A percentile compares a stretch with the other conserved stretches of the same genome.
Conservation (phyloP, 2,329 filamentous ascomycete species). For the Domatiomyces globalis region DNA sequence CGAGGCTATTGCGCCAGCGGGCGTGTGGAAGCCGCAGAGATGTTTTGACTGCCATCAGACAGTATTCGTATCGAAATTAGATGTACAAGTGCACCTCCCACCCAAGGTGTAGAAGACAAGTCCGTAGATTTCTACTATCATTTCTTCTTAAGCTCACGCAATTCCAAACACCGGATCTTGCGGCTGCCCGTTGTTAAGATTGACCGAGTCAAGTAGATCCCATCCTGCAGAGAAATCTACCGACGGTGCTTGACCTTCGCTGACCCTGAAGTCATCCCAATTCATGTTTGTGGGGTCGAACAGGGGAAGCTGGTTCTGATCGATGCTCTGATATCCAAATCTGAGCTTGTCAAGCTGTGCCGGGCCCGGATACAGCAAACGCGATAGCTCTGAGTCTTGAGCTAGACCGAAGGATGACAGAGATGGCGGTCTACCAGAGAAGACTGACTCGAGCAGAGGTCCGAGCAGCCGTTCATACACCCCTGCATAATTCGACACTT, state of each 20-base stretch:
- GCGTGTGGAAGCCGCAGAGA: too few species aligned
- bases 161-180: conserved; percentile 16
- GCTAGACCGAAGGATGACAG: conserved; percentile 18
- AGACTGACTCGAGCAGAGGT: conserved; percentile 22
- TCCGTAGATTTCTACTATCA: not conserved
- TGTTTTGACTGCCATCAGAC: not conserved
- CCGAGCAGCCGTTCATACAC: conserved; percentile 21
- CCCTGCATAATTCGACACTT: conserved; percentile 21
- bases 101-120: not conserved
- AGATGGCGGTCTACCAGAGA: conserved; percentile 16
- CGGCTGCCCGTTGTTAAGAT: conserved; percentile 1
- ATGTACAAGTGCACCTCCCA: not conserved
- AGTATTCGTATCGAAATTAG: not conserved
- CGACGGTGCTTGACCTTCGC: conserved; percentile 11
- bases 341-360: conserved; percentile 18
- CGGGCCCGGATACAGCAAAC: conserved; percentile 18
- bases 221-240: conserved; percentile 15
- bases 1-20: not conserved
- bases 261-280: conserved; percentile 18
- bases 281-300: conserved; percentile 20
- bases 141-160: conserved; percentile 4
- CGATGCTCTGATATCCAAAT: conserved; percentile 18
- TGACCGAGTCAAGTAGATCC: conserved; percentile 15
- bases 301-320: conserved; percentile 25
- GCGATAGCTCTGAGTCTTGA: conserved; percentile 17